These are phyloP conservation scores for Lentinula boryana DNA, from an alignment of 768 basidiomycete species.

Conservation along the genomic window DNA sequence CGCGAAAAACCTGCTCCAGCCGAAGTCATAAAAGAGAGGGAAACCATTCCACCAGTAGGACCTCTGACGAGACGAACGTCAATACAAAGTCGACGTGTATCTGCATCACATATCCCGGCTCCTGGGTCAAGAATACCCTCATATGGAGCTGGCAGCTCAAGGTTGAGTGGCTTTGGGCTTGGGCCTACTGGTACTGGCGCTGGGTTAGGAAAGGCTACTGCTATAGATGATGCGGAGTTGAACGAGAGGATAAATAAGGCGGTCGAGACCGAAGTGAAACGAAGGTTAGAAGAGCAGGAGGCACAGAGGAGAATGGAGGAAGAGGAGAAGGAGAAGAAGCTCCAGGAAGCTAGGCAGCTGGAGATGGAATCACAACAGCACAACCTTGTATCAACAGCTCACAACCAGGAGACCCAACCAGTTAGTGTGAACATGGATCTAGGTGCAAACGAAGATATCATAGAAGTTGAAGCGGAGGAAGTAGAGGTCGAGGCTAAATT, in stretches of 20 bases:
- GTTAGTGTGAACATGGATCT: background rate
- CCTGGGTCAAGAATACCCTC: background rate
- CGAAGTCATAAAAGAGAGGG: background rate
- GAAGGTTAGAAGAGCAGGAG: constrained; percentile 61
- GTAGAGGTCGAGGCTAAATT: background rate
- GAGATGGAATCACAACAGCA: background rate
- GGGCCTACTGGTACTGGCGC: constrained; percentile 38
- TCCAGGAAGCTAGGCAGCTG: constrained; percentile 19
- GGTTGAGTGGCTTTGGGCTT: constrained; percentile 1
- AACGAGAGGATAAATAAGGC: background rate
- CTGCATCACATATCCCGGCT: background rate
- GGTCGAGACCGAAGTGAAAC: constrained; percentile 47
- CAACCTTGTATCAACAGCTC: background rate
- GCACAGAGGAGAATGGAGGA: constrained; percentile 61
- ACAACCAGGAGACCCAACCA: background rate
- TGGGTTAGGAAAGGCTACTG: constrained; percentile 63
- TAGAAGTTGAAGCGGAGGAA: background rate
- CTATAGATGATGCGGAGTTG: background rate
- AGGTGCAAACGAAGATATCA: background rate
- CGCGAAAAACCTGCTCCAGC: constrained; percentile 41
- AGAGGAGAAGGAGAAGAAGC: constrained; percentile 22
- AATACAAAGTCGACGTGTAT: background rate
- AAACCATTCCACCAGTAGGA: background rate
- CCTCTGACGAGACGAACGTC: background rate
- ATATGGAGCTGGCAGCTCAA: background rate